A percentile compares a stretch with the other conserved stretches of the same genome.
These are phyloP conservation scores for Aureobasidium lini DNA, from an alignment of 2,329 filamentous ascomycete genomes.

Conservation along the genomic window DNA sequence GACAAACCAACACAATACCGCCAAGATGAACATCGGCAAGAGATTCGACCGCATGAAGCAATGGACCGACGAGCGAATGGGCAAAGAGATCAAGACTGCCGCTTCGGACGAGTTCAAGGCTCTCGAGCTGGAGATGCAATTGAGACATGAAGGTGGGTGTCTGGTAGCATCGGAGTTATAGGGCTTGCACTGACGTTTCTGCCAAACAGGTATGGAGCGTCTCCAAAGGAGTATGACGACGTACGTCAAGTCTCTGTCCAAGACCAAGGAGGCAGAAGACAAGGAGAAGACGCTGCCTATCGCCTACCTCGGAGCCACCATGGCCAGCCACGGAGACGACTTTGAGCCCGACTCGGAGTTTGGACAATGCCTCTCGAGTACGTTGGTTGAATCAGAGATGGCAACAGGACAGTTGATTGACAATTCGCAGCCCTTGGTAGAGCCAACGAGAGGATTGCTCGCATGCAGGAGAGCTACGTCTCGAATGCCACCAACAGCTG, in stretches of 20 bases:
- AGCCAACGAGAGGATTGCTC: conserved; percentile 79
- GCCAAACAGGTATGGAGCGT: conserved; percentile 68
- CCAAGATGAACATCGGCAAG: conserved; percentile 58
- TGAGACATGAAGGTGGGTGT: conserved; percentile 73
- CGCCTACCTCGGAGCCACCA: conserved; percentile 71
- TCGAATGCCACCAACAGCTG: conserved; percentile 71
- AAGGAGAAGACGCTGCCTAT: conserved; percentile 79
- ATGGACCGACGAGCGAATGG: conserved; percentile 97
- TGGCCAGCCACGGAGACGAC: conserved; percentile 85
- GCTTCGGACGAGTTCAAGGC: conserved; percentile 86
- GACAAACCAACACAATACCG: conserved; percentile 8
- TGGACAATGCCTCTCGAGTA: conserved; percentile 69
- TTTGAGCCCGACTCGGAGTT: conserved; percentile 88
- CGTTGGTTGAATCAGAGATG: not conserved
- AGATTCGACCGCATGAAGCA: conserved; percentile 94
- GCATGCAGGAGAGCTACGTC: conserved; percentile 77
- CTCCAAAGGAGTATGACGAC: conserved; percentile 77
- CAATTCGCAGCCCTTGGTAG: conserved; percentile 60
- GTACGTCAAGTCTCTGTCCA: conserved; percentile 83
- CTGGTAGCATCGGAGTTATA: not conserved
- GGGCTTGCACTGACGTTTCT: not conserved
- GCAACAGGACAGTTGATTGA: not conserved
- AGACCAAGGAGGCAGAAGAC: conserved; percentile 76
- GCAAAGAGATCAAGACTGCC: conserved; percentile 76
- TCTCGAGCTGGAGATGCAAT: conserved; percentile 80